phyloP scores from a whole-genome alignment of 192 early-diverging fungal species.

The Rhizoclosmatium sp. region DNA sequence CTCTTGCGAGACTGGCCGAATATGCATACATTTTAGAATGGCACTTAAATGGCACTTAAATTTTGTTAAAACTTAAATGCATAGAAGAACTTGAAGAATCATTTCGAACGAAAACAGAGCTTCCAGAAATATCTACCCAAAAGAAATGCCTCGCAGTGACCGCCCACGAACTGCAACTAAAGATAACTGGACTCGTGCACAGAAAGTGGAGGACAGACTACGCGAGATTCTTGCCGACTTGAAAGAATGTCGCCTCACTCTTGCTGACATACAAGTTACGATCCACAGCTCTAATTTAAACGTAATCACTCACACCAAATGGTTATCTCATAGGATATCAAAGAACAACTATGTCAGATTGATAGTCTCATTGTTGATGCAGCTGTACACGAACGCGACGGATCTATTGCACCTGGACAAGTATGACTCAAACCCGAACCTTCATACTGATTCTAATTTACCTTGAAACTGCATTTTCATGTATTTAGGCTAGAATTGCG shows the following conservation, averaged over 20 bases:
- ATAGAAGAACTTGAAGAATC: too few relatives aligned
- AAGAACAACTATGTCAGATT: constrained; percentile 27
- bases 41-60: too few relatives aligned
- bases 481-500: constrained; percentile 16
- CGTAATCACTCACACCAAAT: not conserved
- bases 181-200: constrained; percentile 10
- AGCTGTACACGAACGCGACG: constrained; percentile 28
- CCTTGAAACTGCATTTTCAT: not conserved
- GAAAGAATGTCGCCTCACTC: not conserved
- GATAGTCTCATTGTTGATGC: constrained; percentile 29
- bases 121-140: not conserved
- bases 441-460: too few relatives aligned
- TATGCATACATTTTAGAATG: too few relatives aligned
- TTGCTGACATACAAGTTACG: constrained; percentile 19
- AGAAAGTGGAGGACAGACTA: constrained; percentile 26
- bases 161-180: not conserved
- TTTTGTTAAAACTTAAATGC: too few relatives aligned
- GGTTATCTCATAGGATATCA: constrained; percentile 14
- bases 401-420: constrained; percentile 31
- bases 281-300: not conserved
- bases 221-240: constrained; percentile 29
- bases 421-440: not conserved
- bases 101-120: too few relatives aligned
- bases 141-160: not conserved
- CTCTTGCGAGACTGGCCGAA: too few relatives aligned